phyloP scores from a whole-genome alignment of 805 yeast species.

The Yamadazyma insecticola region DNA sequence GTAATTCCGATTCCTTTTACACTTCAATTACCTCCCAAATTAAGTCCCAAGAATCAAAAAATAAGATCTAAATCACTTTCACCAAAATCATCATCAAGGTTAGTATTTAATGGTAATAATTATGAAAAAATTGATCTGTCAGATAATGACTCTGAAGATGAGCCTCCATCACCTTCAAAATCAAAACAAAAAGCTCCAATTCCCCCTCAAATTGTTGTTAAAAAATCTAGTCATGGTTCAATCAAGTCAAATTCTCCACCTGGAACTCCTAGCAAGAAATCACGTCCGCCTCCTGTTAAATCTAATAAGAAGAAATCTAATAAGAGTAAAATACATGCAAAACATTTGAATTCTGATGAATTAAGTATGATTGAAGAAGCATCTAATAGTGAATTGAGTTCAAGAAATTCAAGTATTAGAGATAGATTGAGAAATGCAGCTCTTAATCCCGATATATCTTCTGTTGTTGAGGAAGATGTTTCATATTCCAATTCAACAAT shows the following conservation, averaged over 20 bases:
- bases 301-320: constrained; percentile 22
- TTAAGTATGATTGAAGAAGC: constrained; percentile 41
- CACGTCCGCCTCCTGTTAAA: constrained; percentile 24
- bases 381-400: constrained; percentile 19
- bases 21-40: constrained; percentile 36
- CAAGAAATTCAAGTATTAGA: constrained; percentile 27
- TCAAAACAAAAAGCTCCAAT: constrained; percentile 1
- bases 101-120: constrained; percentile 28
- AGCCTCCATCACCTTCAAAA: constrained; percentile 1
- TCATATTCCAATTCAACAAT: too few species aligned
- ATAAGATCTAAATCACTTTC: constrained; percentile 5
- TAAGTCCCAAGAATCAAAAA: constrained; percentile 23
- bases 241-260: constrained; percentile 2
- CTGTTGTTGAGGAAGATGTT: too few species aligned
- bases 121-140: constrained; percentile 31
- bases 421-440: too few species aligned
- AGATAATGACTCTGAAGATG: constrained; percentile 11
- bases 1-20: constrained; percentile 42
- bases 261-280: constrained; percentile 4
- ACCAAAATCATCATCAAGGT: constrained; percentile 5
- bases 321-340: constrained; percentile 16
- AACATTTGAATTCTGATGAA: constrained; percentile 25
- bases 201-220: constrained; percentile 6
- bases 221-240: too few species aligned
- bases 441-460: too few species aligned